Evolutionary conservation across 1,139 yeast genomes (phyloP), one percentile per base, ranked within the genome.

Genomic region (Saccharomyces hybrid): DNA sequence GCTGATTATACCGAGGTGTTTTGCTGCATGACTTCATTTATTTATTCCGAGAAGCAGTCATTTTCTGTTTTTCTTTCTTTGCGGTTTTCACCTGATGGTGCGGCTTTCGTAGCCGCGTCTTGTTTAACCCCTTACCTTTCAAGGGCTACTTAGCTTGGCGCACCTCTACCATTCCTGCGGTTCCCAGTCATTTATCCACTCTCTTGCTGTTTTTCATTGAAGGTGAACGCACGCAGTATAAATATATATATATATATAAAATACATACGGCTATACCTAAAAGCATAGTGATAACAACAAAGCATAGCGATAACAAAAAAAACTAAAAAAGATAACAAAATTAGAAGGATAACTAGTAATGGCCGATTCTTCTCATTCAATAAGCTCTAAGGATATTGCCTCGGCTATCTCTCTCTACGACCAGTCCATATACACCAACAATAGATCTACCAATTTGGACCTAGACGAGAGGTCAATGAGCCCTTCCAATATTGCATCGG

Each of bases 341-440:
- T 8, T 9, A 38, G 19, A 24, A 11, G 7, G 24, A 19, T 38
- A 38, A 19, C 11, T 19, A 38, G 19, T 9, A 31, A 48, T 55
- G 60, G 55, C 52, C n/a, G 58, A 54, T 14, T 60, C 65, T 5
- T 47, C 55, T 19, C 55, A 58, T 42, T 62, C 64, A n/a, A 48
- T 56, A 11, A 57, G 62, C 32, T 59, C 65, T 16, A 62, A 54
- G 50, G 65, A 61, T 48, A 56, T 61, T 16, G 58, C 63, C 3
- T 62, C 65, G 4, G 56, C 62, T 19, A 52, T 61, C 11, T 62
- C 65, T 4, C 55, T 61, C 11, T 59, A 59, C 51, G 64, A 62
- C 42, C 55, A 58, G 14, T 49, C 57, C 27, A 52, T 52, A 26
- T 57, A 59, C 16, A 51, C 55, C 16, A 57, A 52, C n/a, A 52